These are phyloP conservation scores for Arachnopeziza araneosa DNA, from an alignment of 2,329 filamentous ascomycete species.

Conservation along the genomic window DNA sequence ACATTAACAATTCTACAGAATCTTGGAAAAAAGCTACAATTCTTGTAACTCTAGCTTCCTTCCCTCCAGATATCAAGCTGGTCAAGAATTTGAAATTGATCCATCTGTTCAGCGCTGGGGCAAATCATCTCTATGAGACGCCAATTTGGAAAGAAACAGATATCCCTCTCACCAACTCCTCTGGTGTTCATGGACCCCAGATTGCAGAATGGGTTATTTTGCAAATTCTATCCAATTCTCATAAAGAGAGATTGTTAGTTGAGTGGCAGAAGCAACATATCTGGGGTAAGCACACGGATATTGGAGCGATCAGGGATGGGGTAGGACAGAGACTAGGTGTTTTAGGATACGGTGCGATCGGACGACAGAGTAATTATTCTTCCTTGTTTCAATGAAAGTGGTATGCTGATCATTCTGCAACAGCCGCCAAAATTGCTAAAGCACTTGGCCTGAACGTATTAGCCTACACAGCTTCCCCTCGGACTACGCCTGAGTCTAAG, in stretches of 20 bases:
- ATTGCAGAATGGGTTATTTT: conserved; percentile 63
- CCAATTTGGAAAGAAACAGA: conserved; percentile 31
- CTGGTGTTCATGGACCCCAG: conserved; percentile 43
- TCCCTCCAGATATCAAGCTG: conserved; percentile 23
- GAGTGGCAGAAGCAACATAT: conserved; percentile 50
- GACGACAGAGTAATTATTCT: conserved; percentile 34
- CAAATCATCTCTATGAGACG: conserved; percentile 25
- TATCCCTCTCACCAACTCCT: conserved; percentile 32
- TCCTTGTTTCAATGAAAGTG: background rate
- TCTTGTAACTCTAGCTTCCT: conserved; percentile 26
- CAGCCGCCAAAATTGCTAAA: conserved; percentile 42
- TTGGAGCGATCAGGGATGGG: conserved; percentile 42
- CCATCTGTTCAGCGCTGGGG: conserved; percentile 31
- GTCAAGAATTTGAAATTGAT: conserved; percentile 32
- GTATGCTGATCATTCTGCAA: background rate
- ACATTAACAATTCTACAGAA: conserved; percentile 12
- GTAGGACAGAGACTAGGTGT: conserved; percentile 53
- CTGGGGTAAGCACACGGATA: conserved; percentile 40
- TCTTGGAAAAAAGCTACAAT: conserved; percentile 29
- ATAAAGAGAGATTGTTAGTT: conserved; percentile 48
- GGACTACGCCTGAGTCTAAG: conserved; percentile 50
- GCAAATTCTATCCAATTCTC: conserved; percentile 53
- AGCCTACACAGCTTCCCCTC: conserved; percentile 58
- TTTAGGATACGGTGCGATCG: conserved; percentile 36
- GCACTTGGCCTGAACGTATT: conserved; percentile 58